Evolutionary conservation across 148 eudicot genomes (phyloP), one percentile per base, ranked within the genome.

Genomic region (Rhododendron simsii): DNA sequence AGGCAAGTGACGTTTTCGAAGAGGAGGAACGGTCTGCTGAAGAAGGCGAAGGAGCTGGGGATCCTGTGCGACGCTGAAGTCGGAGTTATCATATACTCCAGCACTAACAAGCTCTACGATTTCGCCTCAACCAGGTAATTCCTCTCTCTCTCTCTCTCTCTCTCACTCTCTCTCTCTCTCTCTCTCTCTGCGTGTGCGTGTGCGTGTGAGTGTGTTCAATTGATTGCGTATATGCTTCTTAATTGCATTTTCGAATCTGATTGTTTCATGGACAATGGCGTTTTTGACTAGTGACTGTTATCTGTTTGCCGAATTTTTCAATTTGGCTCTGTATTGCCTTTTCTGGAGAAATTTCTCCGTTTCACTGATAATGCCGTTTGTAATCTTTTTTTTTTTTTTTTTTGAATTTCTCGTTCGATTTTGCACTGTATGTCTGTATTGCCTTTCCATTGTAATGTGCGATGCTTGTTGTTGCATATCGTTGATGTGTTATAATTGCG

Each of bases 1-100:
- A 89, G 95, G 55, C 95, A 93, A 85, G 95, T 93, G 61, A 93
- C 93, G 80, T 93, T 93, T 83, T 93, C 95, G 53, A 93, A 93
- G 71, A 83, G 95, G 51, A 83, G 95, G 41, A 93, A 76, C 69
- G 95, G 95, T 10, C 87, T 93, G 89, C 71, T 93, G 80, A 93
- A 93, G 88, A 93, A 93, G 85, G 93, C 95, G 0, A 91, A 89
- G 85, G 95, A 93, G 79, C 84, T 93, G 30, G 91, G 92, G 23
- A 93, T 93, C 82, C 88, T 93, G 47, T 93, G 95, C 79, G 95
- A 93, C 45, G 95, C 95, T 0, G 92, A 93, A 55, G 95, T 93
- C 1, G 95, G 93, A 15, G 93, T 93, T 14, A 89, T 92, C 44
- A 90, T 93, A 73, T 93, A 91, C 86, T 93, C 95, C 4, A 93